Conservation (phyloP, 257 asterid genomes). For the Ligustrum vulgare region DNA sequence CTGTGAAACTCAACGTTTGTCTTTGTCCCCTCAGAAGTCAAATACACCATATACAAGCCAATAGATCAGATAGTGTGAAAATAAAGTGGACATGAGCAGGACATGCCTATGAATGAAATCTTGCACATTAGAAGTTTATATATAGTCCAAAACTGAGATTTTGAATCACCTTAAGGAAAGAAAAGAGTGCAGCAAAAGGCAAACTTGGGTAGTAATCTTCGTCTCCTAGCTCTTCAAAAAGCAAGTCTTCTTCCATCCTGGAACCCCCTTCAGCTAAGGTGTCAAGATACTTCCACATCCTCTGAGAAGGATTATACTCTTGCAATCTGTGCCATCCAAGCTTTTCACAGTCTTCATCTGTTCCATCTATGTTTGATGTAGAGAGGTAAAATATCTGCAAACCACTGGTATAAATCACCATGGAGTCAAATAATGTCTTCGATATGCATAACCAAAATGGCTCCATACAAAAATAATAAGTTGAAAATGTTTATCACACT, state of each 20-base stretch:
- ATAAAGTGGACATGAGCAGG: conserved; percentile 16
- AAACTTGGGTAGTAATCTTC: conserved; percentile 88
- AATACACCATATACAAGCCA: not conserved
- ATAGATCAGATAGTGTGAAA: not conserved
- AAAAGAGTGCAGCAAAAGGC: conserved; percentile 94
- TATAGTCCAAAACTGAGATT: conserved; percentile 1
- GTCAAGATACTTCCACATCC: conserved; percentile 74
- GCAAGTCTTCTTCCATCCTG: conserved; percentile 53
- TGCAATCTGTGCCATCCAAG: conserved; percentile 78
- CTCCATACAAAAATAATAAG: not conserved
- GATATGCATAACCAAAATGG: conserved; percentile 6
- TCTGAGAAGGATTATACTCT: conserved; percentile 62
- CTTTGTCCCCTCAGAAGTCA: not conserved
- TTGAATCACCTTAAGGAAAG: conserved; percentile 79
- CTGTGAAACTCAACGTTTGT: not conserved
- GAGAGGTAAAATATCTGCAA: conserved; percentile 79
- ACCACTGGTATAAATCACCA: conserved; percentile 60
- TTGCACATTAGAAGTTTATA: conserved; percentile 14
- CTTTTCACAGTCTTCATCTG: conserved; percentile 67
- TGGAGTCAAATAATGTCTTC: conserved; percentile 23
- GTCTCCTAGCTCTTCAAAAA: conserved; percentile 72
- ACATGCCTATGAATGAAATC: conserved; percentile 14
- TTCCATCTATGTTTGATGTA: conserved; percentile 67
- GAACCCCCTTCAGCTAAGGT: conserved; percentile 47
- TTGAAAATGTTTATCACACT: not conserved